A percentile compares a stretch with the other conserved stretches of the same genome.
phyloP scores from a whole-genome alignment of 306 rosid species.

The Alnus rubra region DNA sequence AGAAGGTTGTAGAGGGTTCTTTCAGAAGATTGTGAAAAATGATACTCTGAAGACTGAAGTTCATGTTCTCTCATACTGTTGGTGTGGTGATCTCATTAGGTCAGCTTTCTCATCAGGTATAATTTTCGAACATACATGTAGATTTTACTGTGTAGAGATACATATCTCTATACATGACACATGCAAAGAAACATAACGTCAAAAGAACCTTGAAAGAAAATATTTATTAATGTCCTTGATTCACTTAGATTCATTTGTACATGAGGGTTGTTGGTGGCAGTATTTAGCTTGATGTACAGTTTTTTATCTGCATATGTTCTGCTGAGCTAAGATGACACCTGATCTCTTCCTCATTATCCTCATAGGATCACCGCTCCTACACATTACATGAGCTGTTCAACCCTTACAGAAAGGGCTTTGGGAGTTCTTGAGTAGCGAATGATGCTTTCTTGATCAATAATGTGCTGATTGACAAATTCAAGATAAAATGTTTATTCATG shows the following conservation, averaged over 20 bases:
- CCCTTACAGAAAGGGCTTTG: not conserved
- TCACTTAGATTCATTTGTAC: not conserved
- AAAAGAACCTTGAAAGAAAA: not conserved
- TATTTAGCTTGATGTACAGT: not conserved
- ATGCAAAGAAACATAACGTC: not conserved
- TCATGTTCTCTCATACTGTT: conserved; percentile 93
- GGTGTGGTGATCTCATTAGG: conserved; percentile 96
- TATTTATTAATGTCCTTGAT: not conserved
- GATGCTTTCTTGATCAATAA: not conserved
- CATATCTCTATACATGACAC: not conserved
- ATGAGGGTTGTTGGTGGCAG: not conserved
- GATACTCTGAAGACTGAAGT: conserved; percentile 67
- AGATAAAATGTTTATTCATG: not conserved
- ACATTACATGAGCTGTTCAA: not conserved
- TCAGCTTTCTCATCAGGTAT: conserved; percentile 89
- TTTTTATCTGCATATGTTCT: not conserved
- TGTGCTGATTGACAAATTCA: not conserved
- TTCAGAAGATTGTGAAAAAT: conserved; percentile 55
- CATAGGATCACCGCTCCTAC: not conserved
- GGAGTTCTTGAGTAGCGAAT: not conserved
- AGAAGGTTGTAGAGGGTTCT: conserved; percentile 83
- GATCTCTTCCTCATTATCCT: not conserved
- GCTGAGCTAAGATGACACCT: not conserved
- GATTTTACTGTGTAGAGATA: not conserved
- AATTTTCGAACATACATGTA: conserved; percentile 1